Base-by-base conservation (phyloP, 2,329 filamentous ascomycete genomes). In the Cordyceps militaris region DNA sequence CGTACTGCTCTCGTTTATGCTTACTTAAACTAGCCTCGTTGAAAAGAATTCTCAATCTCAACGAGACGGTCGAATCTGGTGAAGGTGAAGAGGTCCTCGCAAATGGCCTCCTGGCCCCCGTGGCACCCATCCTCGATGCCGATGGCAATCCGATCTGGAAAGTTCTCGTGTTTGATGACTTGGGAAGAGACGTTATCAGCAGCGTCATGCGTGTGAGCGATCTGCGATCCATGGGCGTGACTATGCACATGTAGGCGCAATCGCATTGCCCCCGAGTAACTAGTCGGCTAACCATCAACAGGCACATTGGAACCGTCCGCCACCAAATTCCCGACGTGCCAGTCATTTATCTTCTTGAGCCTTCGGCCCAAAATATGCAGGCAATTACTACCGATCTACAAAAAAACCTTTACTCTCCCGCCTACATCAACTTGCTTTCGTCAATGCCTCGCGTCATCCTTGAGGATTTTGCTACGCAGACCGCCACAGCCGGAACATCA, bases 71-170 rank as follows among this genome's bases (percentile, higher is more conserved):
- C 75, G 68, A 82, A 63, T 70, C 80, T 59, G 80, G 81, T 64
- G 79, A 83, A 58, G 76, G 81, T 51, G 81, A 89, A 60, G 88
- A 91, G 59, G 71, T 79, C 40, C 76, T 82, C 47, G 77, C 82
- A 57, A 86, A 86, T 67, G 86, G 85, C 52, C 73, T 87, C 10
- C 76, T 87, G 57, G 80, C 86, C 56, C 83, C 87, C 23, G 82
- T 86, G 38, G 86, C 86, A n/a, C 87, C 90, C 16, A 88, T 97
- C 55, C 77, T 96, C 61, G 91, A 91, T 64, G 81, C 89, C 48
- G 87, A 95, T 65, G 91, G 92, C 62, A 90, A 96, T 67, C 92
- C 93, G 1, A 92, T 97, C 75, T 97, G 93, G 93, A 97, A 97
- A 73, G 89, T 97, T 7, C 78, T 99, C 54, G 91, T 99, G 10